A percentile compares a stretch with the other conserved stretches of the same genome.
phyloP scores from a whole-genome alignment of 177 flowering plant genomes.

The Vitis hybrid region DNA sequence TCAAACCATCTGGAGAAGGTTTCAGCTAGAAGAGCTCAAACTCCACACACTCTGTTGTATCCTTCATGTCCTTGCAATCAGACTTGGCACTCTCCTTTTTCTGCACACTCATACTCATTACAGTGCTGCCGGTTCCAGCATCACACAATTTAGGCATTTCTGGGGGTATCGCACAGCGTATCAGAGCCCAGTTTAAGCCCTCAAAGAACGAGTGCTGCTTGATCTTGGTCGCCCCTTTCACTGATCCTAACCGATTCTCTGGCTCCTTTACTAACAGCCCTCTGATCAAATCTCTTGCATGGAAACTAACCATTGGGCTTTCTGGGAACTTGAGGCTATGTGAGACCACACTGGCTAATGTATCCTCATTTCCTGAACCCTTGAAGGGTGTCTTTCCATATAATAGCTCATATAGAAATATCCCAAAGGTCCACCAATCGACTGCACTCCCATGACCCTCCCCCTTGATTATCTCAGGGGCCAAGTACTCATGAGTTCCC shows the following conservation, averaged over 20 bases:
- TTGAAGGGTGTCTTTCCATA: conserved; percentile 86
- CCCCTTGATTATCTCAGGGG: conserved; percentile 83
- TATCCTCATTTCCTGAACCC: conserved; percentile 71
- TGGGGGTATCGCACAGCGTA: conserved; percentile 76
- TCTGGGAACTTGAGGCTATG: conserved; percentile 65
- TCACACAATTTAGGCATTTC: conserved; percentile 52
- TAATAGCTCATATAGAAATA: conserved; percentile 75
- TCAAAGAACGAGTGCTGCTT: conserved; percentile 80
- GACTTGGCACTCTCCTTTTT: conserved; percentile 23
- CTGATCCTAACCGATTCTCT: conserved; percentile 64
- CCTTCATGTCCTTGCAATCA: neutral
- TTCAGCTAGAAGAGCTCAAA: conserved; percentile 46
- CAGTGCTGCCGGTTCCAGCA: conserved; percentile 14
- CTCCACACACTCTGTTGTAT: conserved; percentile 23
- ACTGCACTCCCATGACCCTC: conserved; percentile 89
- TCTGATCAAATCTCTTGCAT: conserved; percentile 69
- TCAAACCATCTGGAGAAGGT: neutral
- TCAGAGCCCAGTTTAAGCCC: conserved; percentile 84
- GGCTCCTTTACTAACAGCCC: conserved; percentile 71
- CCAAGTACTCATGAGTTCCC: conserved; percentile 89
- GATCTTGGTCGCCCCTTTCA: conserved; percentile 82
- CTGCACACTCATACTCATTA: conserved; percentile 8
- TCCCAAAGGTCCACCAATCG: conserved; percentile 94
- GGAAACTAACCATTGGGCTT: conserved; percentile 50
- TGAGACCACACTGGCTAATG: conserved; percentile 68